These are phyloP conservation scores for Mortierella sp. DNA, from an alignment of 371 early-diverging fungal genomes.

Conservation along the genomic window DNA sequence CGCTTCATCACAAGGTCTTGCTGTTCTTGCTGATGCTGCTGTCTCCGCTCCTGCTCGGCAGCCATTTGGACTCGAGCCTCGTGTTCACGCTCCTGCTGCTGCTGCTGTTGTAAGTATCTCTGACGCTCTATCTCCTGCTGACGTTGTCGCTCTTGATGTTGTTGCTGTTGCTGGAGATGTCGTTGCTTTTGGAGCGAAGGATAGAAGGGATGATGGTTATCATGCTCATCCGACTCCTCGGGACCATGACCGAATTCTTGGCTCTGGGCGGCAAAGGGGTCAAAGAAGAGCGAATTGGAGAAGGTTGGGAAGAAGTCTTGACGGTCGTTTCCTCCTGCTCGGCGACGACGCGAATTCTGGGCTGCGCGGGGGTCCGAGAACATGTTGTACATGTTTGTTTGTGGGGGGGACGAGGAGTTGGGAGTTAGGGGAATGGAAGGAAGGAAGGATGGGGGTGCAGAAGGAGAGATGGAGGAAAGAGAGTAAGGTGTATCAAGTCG, in stretches of 20 bases:
- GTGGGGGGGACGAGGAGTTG: not conserved
- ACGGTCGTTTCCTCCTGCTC: constrained; percentile 19
- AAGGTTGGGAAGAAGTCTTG: constrained; percentile 44
- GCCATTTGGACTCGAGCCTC: not conserved
- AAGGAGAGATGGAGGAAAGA: not conserved
- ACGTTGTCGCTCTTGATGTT: constrained; percentile 8
- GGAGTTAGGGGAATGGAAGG: not conserved
- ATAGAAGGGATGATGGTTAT: not conserved
- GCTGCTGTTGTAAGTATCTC: constrained; percentile 1
- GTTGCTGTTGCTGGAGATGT: constrained; percentile 11
- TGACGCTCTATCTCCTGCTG: not conserved
- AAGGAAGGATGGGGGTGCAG: not conserved
- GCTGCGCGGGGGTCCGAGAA: constrained; percentile 19
- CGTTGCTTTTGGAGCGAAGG: constrained; percentile 16
- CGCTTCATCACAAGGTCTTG: not conserved
- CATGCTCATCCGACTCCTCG: not conserved
- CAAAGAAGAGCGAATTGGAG: constrained; percentile 38
- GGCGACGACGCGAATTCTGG: constrained; percentile 7
- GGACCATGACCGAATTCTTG: not conserved
- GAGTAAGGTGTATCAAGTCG: not conserved
- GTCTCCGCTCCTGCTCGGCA: not conserved
- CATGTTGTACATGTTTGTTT: constrained; percentile 20
- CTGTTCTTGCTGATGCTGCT: not conserved
- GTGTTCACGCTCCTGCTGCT: not conserved
- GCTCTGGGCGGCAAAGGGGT: constrained; percentile 24